Percentiles rank a stretch among this genome's conserved stretches.
Conservation (phyloP, 176 grass and related monocot genomes). For the Carex pumila region DNA sequence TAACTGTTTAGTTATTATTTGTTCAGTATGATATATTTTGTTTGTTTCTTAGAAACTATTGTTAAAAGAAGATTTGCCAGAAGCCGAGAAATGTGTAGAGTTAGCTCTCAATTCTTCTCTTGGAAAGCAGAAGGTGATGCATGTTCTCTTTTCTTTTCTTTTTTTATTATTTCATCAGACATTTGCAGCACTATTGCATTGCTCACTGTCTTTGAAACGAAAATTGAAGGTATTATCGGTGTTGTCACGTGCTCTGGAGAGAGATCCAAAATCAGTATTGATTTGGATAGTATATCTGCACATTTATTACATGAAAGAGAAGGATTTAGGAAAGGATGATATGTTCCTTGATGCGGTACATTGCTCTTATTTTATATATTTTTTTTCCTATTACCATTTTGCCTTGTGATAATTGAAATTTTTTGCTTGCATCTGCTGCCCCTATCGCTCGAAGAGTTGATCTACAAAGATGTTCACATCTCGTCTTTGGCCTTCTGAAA, state of each 20-base stretch:
- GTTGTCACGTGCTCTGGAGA: constrained; percentile 74
- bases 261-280: constrained; percentile 57
- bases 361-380: constrained; percentile 26
- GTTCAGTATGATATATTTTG: constrained; percentile 32
- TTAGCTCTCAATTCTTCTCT: constrained; percentile 56
- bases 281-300: constrained; percentile 96
- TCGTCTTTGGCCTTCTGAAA: background rate
- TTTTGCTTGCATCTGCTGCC: constrained; percentile 16
- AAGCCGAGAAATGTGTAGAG: constrained; percentile 74
- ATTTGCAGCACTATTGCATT: constrained; percentile 17
- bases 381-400: constrained; percentile 17
- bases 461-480: background rate
- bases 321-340: constrained; percentile 83
- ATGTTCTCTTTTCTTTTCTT: constrained; percentile 9
- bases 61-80: constrained; percentile 61
- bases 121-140: constrained; percentile 72
- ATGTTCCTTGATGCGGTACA: constrained; percentile 93
- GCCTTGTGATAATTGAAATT: constrained; percentile 6
- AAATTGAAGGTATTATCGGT: constrained; percentile 69
- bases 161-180: background rate
- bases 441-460: constrained; percentile 2
- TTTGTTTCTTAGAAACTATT: constrained; percentile 58
- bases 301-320: constrained; percentile 87
- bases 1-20: constrained; percentile 7
- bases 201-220: constrained; percentile 21